phyloP scores from a whole-genome alignment of 2,329 filamentous ascomycete species.

The Fusarium oligoseptatum region DNA sequence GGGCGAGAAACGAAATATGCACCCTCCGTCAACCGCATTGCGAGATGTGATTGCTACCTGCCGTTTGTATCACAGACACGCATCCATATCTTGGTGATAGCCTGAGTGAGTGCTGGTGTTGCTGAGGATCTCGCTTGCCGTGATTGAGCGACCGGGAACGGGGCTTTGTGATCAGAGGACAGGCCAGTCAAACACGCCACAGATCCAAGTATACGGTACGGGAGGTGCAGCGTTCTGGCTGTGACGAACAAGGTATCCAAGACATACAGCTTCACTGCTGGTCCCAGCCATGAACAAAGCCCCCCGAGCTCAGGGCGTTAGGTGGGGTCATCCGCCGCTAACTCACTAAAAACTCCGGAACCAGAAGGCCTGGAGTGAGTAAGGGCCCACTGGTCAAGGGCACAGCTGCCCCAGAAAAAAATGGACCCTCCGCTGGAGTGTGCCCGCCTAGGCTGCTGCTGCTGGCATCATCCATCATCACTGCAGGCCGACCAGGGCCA shows the following conservation, averaged over 20 bases:
- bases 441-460: slow-evolving; percentile 44
- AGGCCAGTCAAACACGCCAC: slow-evolving; percentile 29
- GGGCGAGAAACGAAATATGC: slow-evolving; percentile 13
- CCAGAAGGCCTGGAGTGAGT: neutral
- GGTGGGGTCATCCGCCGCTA: slow-evolving; percentile 11
- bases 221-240: neutral
- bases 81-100: slow-evolving; percentile 10
- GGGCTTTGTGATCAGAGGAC: slow-evolving; percentile 8
- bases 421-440: slow-evolving; percentile 23
- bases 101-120: neutral
- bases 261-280: neutral
- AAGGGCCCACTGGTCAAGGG: neutral
- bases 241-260: neutral
- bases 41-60: neutral
- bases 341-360: neutral
- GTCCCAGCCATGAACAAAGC: slow-evolving; percentile 8
- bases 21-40: slow-evolving; percentile 4
- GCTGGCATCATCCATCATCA: slow-evolving; percentile 47
- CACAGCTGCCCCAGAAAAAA: slow-evolving; percentile 32
- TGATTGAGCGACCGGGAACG: slow-evolving; percentile 8
- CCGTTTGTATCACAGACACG: slow-evolving; percentile 16
- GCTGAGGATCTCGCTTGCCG: neutral
- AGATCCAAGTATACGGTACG: slow-evolving; percentile 20
- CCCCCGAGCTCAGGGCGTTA: slow-evolving; percentile 3
- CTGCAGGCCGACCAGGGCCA: slow-evolving; percentile 10